A percentile compares a stretch with the other conserved stretches of the same genome.
Evolutionary conservation across 805 yeast genomes (phyloP).

Genomic region (Lipomyces yamadae): DNA sequence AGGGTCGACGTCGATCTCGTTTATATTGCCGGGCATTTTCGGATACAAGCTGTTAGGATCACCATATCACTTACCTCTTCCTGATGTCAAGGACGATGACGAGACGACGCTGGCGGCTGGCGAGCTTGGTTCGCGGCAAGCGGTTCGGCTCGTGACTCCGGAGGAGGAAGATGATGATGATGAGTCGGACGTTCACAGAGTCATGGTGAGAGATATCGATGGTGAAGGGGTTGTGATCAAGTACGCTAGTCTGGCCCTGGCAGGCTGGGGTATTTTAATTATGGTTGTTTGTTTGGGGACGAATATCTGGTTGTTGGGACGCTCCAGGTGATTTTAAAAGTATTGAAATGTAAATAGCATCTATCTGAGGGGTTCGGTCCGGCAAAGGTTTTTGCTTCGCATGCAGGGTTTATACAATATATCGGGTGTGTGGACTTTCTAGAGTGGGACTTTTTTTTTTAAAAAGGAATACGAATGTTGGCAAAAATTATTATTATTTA

Average conservation of each 20-base stretch:
- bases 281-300: slow-evolving; percentile 67
- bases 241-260: slow-evolving; percentile 58
- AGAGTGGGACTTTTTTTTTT: too few species aligned
- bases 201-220: slow-evolving; percentile 10
- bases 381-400: too few species aligned
- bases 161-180: slow-evolving; percentile 14
- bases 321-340: neutral
- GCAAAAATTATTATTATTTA: too few species aligned
- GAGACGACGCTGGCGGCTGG: slow-evolving; percentile 15
- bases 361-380: neutral
- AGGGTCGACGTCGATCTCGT: slow-evolving; percentile 89
- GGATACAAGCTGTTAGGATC: slow-evolving; percentile 72
- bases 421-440: neutral
- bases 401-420: too few species aligned
- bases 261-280: slow-evolving; percentile 70
- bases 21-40: slow-evolving; percentile 86
- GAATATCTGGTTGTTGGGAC: slow-evolving; percentile 39
- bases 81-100: slow-evolving; percentile 23
- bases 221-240: slow-evolving; percentile 44
- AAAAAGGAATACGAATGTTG: neutral
- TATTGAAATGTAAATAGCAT: neutral
- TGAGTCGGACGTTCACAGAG: slow-evolving; percentile 27
- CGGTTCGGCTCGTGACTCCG: slow-evolving; percentile 24
- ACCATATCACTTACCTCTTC: slow-evolving; percentile 32
- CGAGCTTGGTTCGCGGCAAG: slow-evolving; percentile 10